These are phyloP conservation scores for Shiraia sp. DNA, from an alignment of 2,329 filamentous ascomycete genomes.

Conservation along the genomic window DNA sequence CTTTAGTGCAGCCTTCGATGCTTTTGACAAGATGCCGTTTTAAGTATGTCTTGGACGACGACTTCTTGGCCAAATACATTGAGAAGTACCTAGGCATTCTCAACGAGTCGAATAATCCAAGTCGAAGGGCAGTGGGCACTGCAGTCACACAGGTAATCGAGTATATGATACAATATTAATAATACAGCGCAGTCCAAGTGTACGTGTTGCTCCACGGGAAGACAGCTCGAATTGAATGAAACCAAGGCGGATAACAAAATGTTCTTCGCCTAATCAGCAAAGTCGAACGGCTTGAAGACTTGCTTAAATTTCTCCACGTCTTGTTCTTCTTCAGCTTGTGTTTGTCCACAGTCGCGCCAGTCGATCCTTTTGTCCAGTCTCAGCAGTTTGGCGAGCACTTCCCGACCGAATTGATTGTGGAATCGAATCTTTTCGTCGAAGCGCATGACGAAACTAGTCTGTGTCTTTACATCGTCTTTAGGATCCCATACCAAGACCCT, in stretches of 20 bases:
- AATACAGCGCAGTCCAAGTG: no score
- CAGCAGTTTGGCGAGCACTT: conserved; percentile 85
- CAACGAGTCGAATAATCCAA: no score
- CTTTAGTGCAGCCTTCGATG: conserved; percentile 41
- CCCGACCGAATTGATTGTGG: conserved; percentile 86
- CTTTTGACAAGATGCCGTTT: conserved; percentile 27
- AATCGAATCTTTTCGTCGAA: conserved; percentile 75
- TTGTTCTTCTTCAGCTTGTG: conserved; percentile 73
- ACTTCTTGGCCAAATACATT: conserved; percentile 21
- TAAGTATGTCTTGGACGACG: conserved; percentile 23
- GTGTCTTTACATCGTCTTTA: conserved; percentile 57
- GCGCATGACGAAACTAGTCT: conserved; percentile 74
- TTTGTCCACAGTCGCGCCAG: conserved; percentile 85
- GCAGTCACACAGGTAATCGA: no score
- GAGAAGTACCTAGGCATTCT: no score
- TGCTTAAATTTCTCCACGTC: conserved; percentile 80
- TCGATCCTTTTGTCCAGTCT: conserved; percentile 75
- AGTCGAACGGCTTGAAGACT: conserved; percentile 86
- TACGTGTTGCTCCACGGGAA: no score
- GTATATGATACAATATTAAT: no score
- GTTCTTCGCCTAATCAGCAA: conserved; percentile 55
- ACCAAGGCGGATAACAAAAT: no score
- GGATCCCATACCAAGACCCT: conserved; percentile 77
- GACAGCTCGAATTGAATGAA: no score
- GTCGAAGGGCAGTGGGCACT: no score